Evolutionary conservation across 2,329 filamentous ascomycete species (phyloP), one percentile per base, ranked within the genome.

Genomic region (Diaporthe nobilis): DNA sequence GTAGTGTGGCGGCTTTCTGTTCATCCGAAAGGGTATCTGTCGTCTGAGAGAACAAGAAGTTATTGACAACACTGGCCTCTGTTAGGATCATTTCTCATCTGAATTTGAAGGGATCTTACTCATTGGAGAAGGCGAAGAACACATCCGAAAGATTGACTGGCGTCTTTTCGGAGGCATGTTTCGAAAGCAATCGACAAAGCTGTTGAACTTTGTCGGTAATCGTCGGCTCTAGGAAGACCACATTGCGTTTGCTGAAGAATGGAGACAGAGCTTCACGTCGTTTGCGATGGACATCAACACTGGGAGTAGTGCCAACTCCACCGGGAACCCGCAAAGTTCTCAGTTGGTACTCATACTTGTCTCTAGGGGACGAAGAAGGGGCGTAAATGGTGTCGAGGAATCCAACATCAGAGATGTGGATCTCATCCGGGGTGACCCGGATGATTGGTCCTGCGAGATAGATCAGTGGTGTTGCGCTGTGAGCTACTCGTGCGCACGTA

Each of bases 181-280:
- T 71, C n/a, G 34, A 57, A 71, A 71, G 67, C n/a, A 71, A 22
- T 28, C 57, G 67, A 57, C 67, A 71, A 42, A 71, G 67, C 49
- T 71, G 67, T 71, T 71, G 67, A 12, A 57, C 67, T 44, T 71
- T 71, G n/a, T 71, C 49, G 67, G 49, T 57, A 22, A 71, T 71
- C 49, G 34, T 71, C 31, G 67, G 49, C 67, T 71, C 67, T 3
- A 71, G 67, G 6, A 7, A 31, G 67, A 71, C 49, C 49, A 71
- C 67, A 71, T 71, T 71, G 49, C 67, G 67, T 42, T 71, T 71
- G 67, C 67, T 71, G 67, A 71, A 71, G 67, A 71, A 71, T 42
- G 67, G 67, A 71, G 67, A 71, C 7, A 71, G 49, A 42, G 67
- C 67, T 71, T 71, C 67, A 44, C 67, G 49, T 57, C 67, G 67